These are phyloP conservation scores for Teunomyces aglyptinius DNA, from an alignment of 805 yeast genomes.

Conservation along the genomic window DNA sequence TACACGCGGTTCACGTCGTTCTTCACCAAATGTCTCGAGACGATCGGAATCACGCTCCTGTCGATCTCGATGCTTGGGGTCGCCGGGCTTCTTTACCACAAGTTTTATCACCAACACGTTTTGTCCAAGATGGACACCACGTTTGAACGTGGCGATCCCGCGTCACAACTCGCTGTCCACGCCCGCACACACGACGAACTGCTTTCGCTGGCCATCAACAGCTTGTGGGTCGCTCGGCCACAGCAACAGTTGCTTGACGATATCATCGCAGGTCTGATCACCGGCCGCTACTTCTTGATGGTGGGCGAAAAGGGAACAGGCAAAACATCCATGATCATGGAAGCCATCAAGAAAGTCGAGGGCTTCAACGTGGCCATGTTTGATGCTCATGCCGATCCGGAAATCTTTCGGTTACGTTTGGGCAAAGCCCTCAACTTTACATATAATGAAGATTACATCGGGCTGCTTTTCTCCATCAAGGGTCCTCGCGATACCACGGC, in stretches of 20 bases:
- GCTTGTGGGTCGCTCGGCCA: conserved; percentile 64
- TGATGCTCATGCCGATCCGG: conserved; percentile 86
- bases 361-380: conserved; percentile 66
- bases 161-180: conserved; percentile 58
- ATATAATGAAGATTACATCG: conserved; percentile 78
- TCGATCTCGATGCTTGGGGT: conserved; percentile 65
- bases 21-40: conserved; percentile 52
- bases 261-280: conserved; percentile 59
- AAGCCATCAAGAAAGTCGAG: conserved; percentile 61
- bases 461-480: conserved; percentile 72
- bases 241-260: conserved; percentile 66
- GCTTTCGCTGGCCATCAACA: conserved; percentile 13
- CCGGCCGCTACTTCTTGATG: conserved; percentile 67
- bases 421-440: conserved; percentile 75
- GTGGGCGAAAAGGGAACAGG: conserved; percentile 90
- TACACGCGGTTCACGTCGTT: conserved; percentile 7
- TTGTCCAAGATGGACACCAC: conserved; percentile 63
- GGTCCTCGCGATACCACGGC: conserved; percentile 89
- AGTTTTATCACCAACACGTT: conserved; percentile 57
- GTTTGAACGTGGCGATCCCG: conserved; percentile 65
- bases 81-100: conserved; percentile 72
- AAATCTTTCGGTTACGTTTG: conserved; percentile 69
- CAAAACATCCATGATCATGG: conserved; percentile 71
- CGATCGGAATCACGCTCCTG: conserved; percentile 69
- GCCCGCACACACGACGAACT: conserved; percentile 34